Percentiles rank a stretch among this genome's conserved stretches.
These are phyloP conservation scores for Glaciozyma antarctica DNA, from an alignment of 768 basidiomycete species.

Conservation along the genomic window DNA sequence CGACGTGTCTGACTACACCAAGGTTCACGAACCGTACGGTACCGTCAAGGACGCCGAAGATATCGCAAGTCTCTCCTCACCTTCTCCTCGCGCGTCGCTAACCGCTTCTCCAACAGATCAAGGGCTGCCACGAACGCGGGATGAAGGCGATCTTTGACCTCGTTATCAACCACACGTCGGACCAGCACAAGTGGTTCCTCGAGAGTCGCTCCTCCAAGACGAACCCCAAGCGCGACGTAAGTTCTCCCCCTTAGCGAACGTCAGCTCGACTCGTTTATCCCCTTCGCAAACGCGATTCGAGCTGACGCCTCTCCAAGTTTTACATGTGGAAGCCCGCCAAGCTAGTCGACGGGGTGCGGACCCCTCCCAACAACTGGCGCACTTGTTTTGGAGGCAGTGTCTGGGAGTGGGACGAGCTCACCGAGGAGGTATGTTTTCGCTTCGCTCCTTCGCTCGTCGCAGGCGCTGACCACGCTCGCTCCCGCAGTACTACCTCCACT, in stretches of 20 bases:
- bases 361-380: neutral
- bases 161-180: slow-evolving; percentile 62
- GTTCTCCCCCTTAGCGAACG: no score
- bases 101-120: slow-evolving; percentile 5
- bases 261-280: no score
- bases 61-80: slow-evolving; percentile 14
- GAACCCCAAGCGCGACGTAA: slow-evolving; percentile 56
- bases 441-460: neutral
- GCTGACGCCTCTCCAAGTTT: slow-evolving; percentile 29
- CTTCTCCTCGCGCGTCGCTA: no score
- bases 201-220: slow-evolving; percentile 49
- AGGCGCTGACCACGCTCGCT: no score
- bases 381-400: slow-evolving; percentile 36
- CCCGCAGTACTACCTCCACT: slow-evolving; percentile 35
- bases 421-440: slow-evolving; percentile 40
- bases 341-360: neutral
- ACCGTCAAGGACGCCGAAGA: slow-evolving; percentile 46
- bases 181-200: slow-evolving; percentile 53
- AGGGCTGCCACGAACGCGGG: slow-evolving; percentile 49
- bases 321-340: slow-evolving; percentile 61
- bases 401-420: slow-evolving; percentile 59
- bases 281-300: no score
- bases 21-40: slow-evolving; percentile 44
- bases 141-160: slow-evolving; percentile 64
- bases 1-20: neutral